These are phyloP conservation scores for Poronia punctata DNA, from an alignment of 495 filamentous ascomycete species.

Conservation along the genomic window DNA sequence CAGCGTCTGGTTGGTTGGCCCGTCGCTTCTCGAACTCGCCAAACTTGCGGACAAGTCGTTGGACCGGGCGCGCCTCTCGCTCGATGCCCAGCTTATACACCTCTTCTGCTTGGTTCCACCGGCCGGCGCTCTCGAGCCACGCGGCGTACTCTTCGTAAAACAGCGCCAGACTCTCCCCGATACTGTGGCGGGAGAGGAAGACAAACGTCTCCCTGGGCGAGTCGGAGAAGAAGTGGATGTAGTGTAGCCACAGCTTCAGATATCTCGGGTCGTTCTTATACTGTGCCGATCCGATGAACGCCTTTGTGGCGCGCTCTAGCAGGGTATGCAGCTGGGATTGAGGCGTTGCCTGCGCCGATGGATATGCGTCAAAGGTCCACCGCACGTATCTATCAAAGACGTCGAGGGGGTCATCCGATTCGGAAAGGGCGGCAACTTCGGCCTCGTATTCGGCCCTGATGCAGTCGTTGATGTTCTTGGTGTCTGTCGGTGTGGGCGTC, in stretches of 20 bases:
- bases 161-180: conserved; percentile 83
- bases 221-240: conserved; percentile 88
- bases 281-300: conserved; percentile 73
- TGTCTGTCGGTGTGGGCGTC: conserved; percentile 58
- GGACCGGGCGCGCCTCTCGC: conserved; percentile 73
- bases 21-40: conserved; percentile 79
- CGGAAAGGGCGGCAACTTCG: conserved; percentile 67
- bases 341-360: conserved; percentile 84
- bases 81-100: conserved; percentile 85
- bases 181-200: conserved; percentile 78
- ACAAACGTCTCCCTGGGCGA: conserved; percentile 86
- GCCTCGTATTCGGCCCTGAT: conserved; percentile 79
- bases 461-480: conserved; percentile 66
- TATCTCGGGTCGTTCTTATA: conserved; percentile 96
- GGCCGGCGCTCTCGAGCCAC: conserved; percentile 77
- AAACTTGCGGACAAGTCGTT: conserved; percentile 79
- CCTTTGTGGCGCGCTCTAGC: conserved; percentile 84
- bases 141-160: conserved; percentile 96
- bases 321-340: conserved; percentile 83
- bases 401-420: conserved; percentile 92
- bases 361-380: conserved; percentile 93
- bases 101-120: conserved; percentile 90
- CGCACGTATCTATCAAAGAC: conserved; percentile 94
- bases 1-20: conserved; percentile 49
- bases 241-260: conserved; percentile 86